A percentile compares a stretch with the other conserved stretches of the same genome.
phyloP scores from a whole-genome alignment of 2,329 filamentous ascomycete species.

The Monosporascus sp. region DNA sequence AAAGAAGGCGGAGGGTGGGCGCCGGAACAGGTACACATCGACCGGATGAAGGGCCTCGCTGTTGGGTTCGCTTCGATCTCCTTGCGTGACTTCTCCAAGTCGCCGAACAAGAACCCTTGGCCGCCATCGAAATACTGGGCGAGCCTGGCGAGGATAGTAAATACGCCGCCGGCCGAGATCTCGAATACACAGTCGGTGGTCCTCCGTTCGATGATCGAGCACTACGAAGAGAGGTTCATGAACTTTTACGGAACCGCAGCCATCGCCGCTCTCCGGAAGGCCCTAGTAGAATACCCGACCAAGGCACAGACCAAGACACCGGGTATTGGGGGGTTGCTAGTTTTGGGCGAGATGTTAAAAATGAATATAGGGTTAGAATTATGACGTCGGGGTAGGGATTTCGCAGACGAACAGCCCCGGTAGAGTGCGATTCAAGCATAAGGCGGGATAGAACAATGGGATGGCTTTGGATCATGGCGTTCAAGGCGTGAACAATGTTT shows the following conservation, averaged over 20 bases:
- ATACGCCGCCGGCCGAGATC: constrained; percentile 61
- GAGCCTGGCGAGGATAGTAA: constrained; percentile 69
- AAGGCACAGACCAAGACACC: constrained; percentile 42
- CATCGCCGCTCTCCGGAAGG: constrained; percentile 63
- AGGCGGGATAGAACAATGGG: neutral
- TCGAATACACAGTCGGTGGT: constrained; percentile 71
- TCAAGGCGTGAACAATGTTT: neutral
- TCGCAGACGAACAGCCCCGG: no score
- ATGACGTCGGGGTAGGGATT: constrained; percentile 8
- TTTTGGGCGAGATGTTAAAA: constrained; percentile 49
- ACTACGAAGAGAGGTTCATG: constrained; percentile 70
- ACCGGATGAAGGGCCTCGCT: constrained; percentile 78
- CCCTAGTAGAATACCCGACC: constrained; percentile 68
- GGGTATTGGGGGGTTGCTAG: constrained; percentile 46
- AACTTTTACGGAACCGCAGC: constrained; percentile 75
- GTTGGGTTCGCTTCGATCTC: constrained; percentile 80
- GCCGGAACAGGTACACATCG: constrained; percentile 66
- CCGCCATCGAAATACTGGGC: constrained; percentile 81
- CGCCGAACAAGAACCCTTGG: constrained; percentile 65
- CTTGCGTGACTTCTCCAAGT: constrained; percentile 73
- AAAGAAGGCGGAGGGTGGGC: constrained; percentile 56
- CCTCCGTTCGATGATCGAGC: constrained; percentile 65
- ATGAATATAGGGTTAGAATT: constrained; percentile 45
- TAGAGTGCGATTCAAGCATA: no score
- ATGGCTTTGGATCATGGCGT: neutral